Evolutionary conservation across 441 rosid species (phyloP).

Genomic region (Populus hybrid): DNA sequence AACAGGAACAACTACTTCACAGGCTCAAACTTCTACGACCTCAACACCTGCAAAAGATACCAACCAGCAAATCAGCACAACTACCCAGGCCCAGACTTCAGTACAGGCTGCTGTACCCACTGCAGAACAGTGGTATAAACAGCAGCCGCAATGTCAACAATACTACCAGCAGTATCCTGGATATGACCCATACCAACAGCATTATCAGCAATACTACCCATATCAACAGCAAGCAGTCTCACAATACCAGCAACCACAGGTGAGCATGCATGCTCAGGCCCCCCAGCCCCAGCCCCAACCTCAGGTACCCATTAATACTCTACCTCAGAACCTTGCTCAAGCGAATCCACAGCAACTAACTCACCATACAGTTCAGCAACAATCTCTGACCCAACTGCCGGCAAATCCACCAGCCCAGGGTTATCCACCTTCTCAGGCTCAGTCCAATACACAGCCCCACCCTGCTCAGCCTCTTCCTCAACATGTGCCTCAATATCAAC

Average conservation of each 20-base stretch:
- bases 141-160: slow-evolving; percentile 61
- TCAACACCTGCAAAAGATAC: slow-evolving; percentile 36
- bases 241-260: slow-evolving; percentile 38
- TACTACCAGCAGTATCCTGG: slow-evolving; percentile 70
- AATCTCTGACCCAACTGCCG: slow-evolving; percentile 35
- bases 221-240: slow-evolving; percentile 50
- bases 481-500: slow-evolving; percentile 49
- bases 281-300: slow-evolving; percentile 31
- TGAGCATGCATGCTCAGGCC: slow-evolving; percentile 31
- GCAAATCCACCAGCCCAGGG: slow-evolving; percentile 25
- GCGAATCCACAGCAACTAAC: slow-evolving; percentile 43
- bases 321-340: slow-evolving; percentile 39
- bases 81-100: slow-evolving; percentile 37
- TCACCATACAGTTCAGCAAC: slow-evolving; percentile 28
- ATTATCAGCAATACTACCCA: slow-evolving; percentile 58
- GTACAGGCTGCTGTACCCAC: slow-evolving; percentile 42
- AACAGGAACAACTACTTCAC: slow-evolving; percentile 35
- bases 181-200: slow-evolving; percentile 51
- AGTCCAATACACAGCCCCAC: slow-evolving; percentile 30
- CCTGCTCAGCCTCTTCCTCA: slow-evolving; percentile 20
- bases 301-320: slow-evolving; percentile 38
- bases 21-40: slow-evolving; percentile 35
- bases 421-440: slow-evolving; percentile 40
- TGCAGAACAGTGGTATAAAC: slow-evolving; percentile 70
- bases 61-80: slow-evolving; percentile 31